A percentile compares a stretch with the other conserved stretches of the same genome.
Evolutionary conservation across 2,329 filamentous ascomycete genomes (phyloP).

Genomic region (Fusarium cicatricum): DNA sequence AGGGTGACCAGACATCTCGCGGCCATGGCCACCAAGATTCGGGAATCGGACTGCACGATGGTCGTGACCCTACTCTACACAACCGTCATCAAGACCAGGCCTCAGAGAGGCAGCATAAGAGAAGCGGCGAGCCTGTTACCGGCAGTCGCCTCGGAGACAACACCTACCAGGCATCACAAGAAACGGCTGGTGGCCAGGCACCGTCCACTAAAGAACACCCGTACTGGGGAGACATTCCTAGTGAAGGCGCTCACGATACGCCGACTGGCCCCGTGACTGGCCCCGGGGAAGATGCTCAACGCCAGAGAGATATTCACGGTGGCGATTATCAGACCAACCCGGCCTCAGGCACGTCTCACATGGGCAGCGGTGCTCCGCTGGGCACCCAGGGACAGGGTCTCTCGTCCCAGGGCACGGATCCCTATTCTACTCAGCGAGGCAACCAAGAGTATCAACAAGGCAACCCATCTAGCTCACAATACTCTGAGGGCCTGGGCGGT

Average conservation of each 20-base stretch:
- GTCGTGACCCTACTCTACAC: constrained; percentile 1
- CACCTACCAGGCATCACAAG: not conserved
- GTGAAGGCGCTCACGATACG: constrained; percentile 8
- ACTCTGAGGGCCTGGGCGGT: constrained; percentile 12
- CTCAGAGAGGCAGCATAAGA: constrained; percentile 10
- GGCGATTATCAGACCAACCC: not conserved
- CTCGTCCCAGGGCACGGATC: not conserved
- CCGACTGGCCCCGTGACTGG: constrained; percentile 27
- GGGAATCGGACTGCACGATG: constrained; percentile 16
- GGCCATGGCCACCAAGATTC: constrained; percentile 29
- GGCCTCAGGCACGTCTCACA: not conserved
- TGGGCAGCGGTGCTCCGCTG: constrained; percentile 7
- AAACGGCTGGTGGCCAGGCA: not conserved
- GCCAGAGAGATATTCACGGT: constrained; percentile 4
- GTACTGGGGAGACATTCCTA: constrained; percentile 33
- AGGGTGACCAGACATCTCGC: not conserved
- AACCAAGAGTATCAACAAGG: not conserved
- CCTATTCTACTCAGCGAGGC: not conserved
- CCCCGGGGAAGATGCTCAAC: constrained; percentile 10
- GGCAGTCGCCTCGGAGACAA: not conserved
- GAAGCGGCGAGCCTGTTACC: not conserved
- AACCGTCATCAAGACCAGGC: not conserved
- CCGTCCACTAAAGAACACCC: constrained; percentile 20
- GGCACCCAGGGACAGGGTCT: not conserved
- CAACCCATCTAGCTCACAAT: constrained; percentile 11